Conservation (phyloP, 1,139 yeast species). For the Yamadazyma sp. region DNA sequence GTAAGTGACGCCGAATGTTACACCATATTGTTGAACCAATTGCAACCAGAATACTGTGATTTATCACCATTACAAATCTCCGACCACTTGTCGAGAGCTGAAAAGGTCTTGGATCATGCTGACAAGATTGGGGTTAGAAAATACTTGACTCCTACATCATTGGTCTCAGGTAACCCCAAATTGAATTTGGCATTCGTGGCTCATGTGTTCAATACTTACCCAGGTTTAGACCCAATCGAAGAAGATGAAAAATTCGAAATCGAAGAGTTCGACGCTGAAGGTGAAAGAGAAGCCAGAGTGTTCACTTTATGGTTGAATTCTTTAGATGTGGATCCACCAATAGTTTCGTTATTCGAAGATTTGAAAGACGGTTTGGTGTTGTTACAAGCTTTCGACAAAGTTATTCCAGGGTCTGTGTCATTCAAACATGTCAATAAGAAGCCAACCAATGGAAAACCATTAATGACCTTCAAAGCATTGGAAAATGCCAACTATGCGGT, state of each 20-base stretch:
- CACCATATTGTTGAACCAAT: slow-evolving; percentile 82
- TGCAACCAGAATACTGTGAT: slow-evolving; percentile 83
- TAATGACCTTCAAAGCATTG: slow-evolving; percentile 89
- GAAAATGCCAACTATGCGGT: slow-evolving; percentile 97
- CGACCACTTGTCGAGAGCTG: slow-evolving; percentile 81
- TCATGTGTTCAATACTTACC: slow-evolving; percentile 91
- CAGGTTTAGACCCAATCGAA: slow-evolving; percentile 94
- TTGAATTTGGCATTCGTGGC: slow-evolving; percentile 97
- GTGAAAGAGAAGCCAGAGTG: slow-evolving; percentile 98
- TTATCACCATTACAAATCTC: slow-evolving; percentile 73
- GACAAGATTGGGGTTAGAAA: slow-evolving; percentile 91
- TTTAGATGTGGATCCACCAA: slow-evolving; percentile 93
- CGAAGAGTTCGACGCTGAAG: slow-evolving; percentile 97
- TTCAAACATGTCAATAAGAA: slow-evolving; percentile 79
- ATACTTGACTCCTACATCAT: slow-evolving; percentile 88
- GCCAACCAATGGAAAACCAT: slow-evolving; percentile 67
- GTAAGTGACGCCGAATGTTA: slow-evolving; percentile 95
- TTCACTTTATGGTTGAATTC: slow-evolving; percentile 97
- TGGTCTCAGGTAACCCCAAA: slow-evolving; percentile 95
- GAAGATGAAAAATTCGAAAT: slow-evolving; percentile 87
- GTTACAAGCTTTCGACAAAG: slow-evolving; percentile 93
- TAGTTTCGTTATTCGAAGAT: slow-evolving; percentile 88
- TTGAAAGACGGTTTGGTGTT: slow-evolving; percentile 89
- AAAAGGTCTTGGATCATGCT: slow-evolving; percentile 79
- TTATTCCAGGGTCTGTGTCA: slow-evolving; percentile 89